These are phyloP conservation scores for Eutrema salsugineum DNA, from an alignment of 441 rosid species.

Conservation along the genomic window DNA sequence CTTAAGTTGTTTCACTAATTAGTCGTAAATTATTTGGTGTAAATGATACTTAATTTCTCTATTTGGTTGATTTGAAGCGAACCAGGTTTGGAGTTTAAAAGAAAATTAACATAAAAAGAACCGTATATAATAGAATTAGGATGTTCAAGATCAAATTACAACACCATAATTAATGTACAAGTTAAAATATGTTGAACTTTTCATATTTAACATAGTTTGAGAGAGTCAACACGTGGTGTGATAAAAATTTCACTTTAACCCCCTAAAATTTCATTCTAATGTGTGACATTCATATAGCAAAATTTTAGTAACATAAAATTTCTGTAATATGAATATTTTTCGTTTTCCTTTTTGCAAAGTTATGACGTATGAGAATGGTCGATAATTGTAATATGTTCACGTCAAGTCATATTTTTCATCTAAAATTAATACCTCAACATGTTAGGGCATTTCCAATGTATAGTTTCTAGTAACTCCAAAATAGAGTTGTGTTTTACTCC, in stretches of 20 bases:
- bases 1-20: conserved; percentile 1
- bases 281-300: background rate
- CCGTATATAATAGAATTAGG: background rate
- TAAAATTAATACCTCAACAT: too few relatives aligned
- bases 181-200: too few relatives aligned
- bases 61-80: background rate
- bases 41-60: background rate
- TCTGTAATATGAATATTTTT: background rate
- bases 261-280: background rate
- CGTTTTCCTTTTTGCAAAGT: background rate
- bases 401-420: too few relatives aligned
- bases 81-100: background rate
- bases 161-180: too few relatives aligned
- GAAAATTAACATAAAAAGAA: background rate
- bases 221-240: too few relatives aligned
- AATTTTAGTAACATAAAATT: background rate
- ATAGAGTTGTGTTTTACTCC: too few relatives aligned
- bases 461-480: too few relatives aligned
- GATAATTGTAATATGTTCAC: background rate
- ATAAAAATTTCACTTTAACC: too few relatives aligned
- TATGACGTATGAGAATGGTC: background rate
- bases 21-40: background rate
- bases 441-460: too few relatives aligned
- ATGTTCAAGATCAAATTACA: too few relatives aligned
- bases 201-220: too few relatives aligned